These are phyloP conservation scores for Castanea mollissima DNA, from an alignment of 306 rosid genomes.

Conservation along the genomic window DNA sequence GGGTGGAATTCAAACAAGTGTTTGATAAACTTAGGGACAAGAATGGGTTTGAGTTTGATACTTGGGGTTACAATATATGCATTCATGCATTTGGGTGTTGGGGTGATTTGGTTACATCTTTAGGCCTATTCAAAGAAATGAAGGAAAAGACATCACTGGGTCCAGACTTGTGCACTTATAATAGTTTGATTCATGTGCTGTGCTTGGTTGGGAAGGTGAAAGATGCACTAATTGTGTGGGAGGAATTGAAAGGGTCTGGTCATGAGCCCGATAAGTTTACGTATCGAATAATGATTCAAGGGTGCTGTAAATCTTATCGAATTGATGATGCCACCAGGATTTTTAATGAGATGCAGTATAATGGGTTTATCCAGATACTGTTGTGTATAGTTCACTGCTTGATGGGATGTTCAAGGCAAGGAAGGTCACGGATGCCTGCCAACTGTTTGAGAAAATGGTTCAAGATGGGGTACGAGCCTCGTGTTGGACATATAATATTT, in stretches of 20 bases:
- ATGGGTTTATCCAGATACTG: conserved; percentile 46
- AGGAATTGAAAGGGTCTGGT: conserved; percentile 73
- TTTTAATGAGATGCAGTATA: conserved; percentile 63
- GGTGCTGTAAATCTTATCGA: conserved; percentile 58
- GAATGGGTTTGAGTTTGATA: conserved; percentile 43
- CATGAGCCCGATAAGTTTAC: conserved; percentile 71
- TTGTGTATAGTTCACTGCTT: conserved; percentile 71
- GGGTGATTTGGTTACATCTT: conserved; percentile 68
- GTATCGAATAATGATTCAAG: conserved; percentile 63
- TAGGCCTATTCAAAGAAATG: conserved; percentile 66
- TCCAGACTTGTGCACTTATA: conserved; percentile 80
- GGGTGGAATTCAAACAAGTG: conserved; percentile 50
- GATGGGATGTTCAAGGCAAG: conserved; percentile 74
- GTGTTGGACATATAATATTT: conserved; percentile 68
- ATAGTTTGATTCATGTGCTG: conserved; percentile 62
- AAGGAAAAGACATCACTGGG: conserved; percentile 42
- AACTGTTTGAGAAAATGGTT: conserved; percentile 83
- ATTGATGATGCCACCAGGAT: conserved; percentile 57
- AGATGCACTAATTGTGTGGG: conserved; percentile 68
- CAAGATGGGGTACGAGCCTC: conserved; percentile 72
- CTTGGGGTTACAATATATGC: conserved; percentile 62
- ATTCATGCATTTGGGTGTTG: conserved; percentile 84
- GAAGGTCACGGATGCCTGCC: conserved; percentile 65
- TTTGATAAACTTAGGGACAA: conserved; percentile 51
- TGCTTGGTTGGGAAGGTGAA: conserved; percentile 69